phyloP scores from a whole-genome alignment of 2,329 filamentous ascomycete genomes.

The Diaporthe caulivora region DNA sequence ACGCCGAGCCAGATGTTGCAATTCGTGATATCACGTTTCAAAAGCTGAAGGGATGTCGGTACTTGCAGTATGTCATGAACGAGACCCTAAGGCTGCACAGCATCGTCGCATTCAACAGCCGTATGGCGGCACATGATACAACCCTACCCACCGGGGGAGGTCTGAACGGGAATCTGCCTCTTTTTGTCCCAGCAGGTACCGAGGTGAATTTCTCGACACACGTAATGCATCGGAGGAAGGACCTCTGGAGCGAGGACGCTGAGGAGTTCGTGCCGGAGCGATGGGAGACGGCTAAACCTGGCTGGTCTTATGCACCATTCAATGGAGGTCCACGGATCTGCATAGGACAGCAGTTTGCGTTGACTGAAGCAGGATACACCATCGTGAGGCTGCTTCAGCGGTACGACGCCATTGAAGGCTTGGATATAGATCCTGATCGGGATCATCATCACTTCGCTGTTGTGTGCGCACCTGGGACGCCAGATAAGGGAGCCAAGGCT shows the following conservation, averaged over 20 bases:
- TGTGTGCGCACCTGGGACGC: neutral
- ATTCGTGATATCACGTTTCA: conserved; percentile 52
- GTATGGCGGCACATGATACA: conserved; percentile 15
- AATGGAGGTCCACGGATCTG: neutral
- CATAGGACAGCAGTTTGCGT: conserved; percentile 15
- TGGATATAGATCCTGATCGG: neutral
- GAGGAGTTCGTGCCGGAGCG: conserved; percentile 14
- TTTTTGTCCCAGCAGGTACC: neutral
- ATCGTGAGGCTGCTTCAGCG: neutral
- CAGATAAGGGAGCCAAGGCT: neutral
- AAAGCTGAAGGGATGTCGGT: conserved; percentile 55
- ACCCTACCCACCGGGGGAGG: neutral
- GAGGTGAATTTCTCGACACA: conserved; percentile 15
- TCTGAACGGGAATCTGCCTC: neutral
- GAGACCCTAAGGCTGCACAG: conserved; percentile 47
- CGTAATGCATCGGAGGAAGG: conserved; percentile 13
- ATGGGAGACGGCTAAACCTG: neutral
- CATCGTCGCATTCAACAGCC: conserved; percentile 38
- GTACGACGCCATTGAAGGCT: neutral
- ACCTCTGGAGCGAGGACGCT: conserved; percentile 4
- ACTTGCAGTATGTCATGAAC: conserved; percentile 57
- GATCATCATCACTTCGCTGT: conserved; percentile 16
- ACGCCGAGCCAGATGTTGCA: conserved; percentile 21
- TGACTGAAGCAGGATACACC: conserved; percentile 2
- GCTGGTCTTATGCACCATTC: conserved; percentile 9